These are phyloP conservation scores for Colletotrichum sp. DNA, from an alignment of 2,329 filamentous ascomycete species.

Conservation along the genomic window DNA sequence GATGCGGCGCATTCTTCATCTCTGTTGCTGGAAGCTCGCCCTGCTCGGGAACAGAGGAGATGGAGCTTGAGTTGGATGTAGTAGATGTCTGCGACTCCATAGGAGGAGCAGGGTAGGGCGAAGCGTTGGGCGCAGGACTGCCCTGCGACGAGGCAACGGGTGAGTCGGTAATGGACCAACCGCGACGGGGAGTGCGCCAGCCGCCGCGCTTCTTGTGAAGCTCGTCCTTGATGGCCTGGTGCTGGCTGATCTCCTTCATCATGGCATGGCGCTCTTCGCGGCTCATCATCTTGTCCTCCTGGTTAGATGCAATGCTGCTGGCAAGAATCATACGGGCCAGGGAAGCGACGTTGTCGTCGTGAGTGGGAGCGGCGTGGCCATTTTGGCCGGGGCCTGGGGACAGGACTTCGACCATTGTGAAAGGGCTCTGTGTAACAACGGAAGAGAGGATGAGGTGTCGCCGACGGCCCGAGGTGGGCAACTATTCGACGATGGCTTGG, in stretches of 20 bases:
- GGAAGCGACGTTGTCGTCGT: slow-evolving; percentile 22
- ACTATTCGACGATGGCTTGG: background rate
- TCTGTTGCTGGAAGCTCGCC: slow-evolving; percentile 23
- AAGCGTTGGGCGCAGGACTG: background rate
- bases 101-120: background rate
- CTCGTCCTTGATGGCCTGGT: slow-evolving; percentile 42
- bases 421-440: background rate
- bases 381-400: slow-evolving; percentile 23
- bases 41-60: slow-evolving; percentile 21
- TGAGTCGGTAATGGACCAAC: slow-evolving; percentile 53
- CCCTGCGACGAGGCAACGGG: slow-evolving; percentile 25
- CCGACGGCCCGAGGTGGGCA: background rate
- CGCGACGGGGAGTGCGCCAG: slow-evolving; percentile 46
- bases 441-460: background rate
- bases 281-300: slow-evolving; percentile 31
- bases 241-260: slow-evolving; percentile 41
- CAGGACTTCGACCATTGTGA: slow-evolving; percentile 38
- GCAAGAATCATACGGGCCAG: slow-evolving; percentile 22
- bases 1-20: slow-evolving; percentile 20
- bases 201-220: slow-evolving; percentile 38
- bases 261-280: slow-evolving; percentile 47
- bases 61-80: background rate
- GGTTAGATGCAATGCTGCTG: slow-evolving; percentile 21
- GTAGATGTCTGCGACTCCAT: background rate
- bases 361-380: slow-evolving; percentile 15